Evolutionary conservation across 768 basidiomycete species (phyloP), one percentile per base, ranked within the genome.

Genomic region (Xerocomellus amylosporus): DNA sequence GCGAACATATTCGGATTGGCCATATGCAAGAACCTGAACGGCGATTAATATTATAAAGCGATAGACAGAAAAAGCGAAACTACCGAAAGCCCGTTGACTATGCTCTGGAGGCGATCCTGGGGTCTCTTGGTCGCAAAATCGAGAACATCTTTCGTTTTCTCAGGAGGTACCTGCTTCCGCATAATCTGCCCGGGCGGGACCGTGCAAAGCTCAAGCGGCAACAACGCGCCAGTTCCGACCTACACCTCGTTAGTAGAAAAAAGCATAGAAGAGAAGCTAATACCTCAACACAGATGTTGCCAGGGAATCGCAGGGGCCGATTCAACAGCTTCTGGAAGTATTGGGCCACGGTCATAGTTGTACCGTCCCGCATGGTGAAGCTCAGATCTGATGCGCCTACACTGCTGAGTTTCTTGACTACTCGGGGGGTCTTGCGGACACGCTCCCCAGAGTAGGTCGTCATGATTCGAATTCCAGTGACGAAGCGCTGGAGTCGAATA

Each of bases 1-100:
- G 39, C 80, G 77, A 33, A 91, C 81, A 58, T 88, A 90, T 67
- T 89, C 82, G 0, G 86, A 88, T 66, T 87, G 83, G 0, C 86
- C 85, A 59, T 89, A 89, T 26, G 79, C 77, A 52, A 87, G 73
- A 37, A 85, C 79, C 83, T 85, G 49, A 10, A 45, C 17, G 34
- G 28, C 3, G 14, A 19, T 60, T 20, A 47, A 46, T 43, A 17
- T 54, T 26, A 31, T 12, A 42, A 49, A 20, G 19, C 8, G 5
- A 42, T 30, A 42, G 19, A 26, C 0, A 4, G 17, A 26, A 49
- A 20, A 34, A 30, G 41, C 15, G 10, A 20, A 59, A 66, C 33
- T 64, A 86, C 85, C 46, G 75, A 72, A 31, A 87, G 68, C 2
- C 85, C 87, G 15, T 76, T 66, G 2, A 49, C 58, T 45, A 90